Percentiles rank a stretch among this genome's conserved stretches.
These are phyloP conservation scores for Tricholoma matsutake DNA, from an alignment of 768 basidiomycete species.

Conservation along the genomic window DNA sequence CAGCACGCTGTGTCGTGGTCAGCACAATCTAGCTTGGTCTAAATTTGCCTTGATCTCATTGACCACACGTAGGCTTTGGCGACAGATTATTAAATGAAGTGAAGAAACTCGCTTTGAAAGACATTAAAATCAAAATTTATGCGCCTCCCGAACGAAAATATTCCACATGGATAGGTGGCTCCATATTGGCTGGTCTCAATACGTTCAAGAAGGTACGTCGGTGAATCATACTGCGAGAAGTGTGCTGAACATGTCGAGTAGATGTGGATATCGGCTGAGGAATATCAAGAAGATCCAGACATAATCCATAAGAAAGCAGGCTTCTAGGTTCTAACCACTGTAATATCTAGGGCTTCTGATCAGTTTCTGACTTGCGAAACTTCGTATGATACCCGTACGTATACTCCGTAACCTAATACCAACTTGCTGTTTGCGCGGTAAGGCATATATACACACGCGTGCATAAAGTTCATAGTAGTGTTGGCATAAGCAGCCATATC, in stretches of 20 bases:
- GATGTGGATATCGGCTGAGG: constrained; percentile 99
- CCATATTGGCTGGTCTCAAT: constrained; percentile 90
- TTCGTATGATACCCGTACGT: constrained; percentile 30
- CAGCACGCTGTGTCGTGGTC: constrained; percentile 92
- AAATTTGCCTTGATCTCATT: constrained; percentile 2
- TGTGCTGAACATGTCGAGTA: constrained; percentile 25
- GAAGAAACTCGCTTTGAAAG: constrained; percentile 92
- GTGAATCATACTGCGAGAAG: not conserved
- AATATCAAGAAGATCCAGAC: constrained; percentile 98
- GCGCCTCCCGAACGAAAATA: constrained; percentile 99
- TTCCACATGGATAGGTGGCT: constrained; percentile 96
- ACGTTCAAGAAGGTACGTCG: constrained; percentile 90
- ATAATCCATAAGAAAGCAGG: constrained; percentile 96
- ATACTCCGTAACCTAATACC: constrained; percentile 13
- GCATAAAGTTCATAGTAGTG: not conserved
- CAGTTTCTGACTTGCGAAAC: not conserved
- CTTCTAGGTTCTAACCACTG: constrained; percentile 50
- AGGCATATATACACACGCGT: constrained; percentile 27
- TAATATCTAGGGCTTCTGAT: constrained; percentile 16
- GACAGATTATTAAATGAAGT: constrained; percentile 96
- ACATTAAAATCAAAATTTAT: constrained; percentile 98
- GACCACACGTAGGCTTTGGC: constrained; percentile 66
- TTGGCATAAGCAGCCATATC: not conserved
- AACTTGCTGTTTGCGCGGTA: constrained; percentile 22
- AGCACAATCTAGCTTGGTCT: constrained; percentile 13